These are phyloP conservation scores for Cercophora samala DNA, from an alignment of 495 filamentous ascomycete species.

Conservation along the genomic window DNA sequence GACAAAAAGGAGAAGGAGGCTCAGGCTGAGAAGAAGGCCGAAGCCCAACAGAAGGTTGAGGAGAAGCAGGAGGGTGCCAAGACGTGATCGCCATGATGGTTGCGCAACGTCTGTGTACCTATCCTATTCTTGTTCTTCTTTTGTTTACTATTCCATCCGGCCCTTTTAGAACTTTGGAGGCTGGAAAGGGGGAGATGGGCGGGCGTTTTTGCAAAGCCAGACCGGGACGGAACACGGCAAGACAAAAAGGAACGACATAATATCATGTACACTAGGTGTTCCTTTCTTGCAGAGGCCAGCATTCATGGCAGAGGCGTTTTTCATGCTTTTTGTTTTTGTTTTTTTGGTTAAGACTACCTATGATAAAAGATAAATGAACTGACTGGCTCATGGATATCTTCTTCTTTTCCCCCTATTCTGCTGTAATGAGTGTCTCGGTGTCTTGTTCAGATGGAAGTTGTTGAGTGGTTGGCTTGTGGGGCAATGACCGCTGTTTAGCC, in stretches of 20 bases:
- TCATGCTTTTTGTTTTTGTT: background rate
- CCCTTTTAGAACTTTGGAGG: background rate
- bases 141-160: slow-evolving; percentile 4
- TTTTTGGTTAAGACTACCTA: slow-evolving; percentile 2
- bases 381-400: slow-evolving; percentile 15
- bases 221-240: slow-evolving; percentile 19
- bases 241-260: slow-evolving; percentile 18
- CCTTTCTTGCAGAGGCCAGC: slow-evolving; percentile 6
- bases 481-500: slow-evolving; percentile 9
- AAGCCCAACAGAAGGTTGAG: slow-evolving; percentile 9
- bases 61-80: slow-evolving; percentile 14
- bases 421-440: background rate
- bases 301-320: slow-evolving; percentile 29
- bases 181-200: slow-evolving; percentile 2
- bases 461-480: slow-evolving; percentile 6
- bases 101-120: background rate
- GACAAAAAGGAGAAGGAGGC: slow-evolving; percentile 39
- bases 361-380: slow-evolving; percentile 13
- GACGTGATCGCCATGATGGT: slow-evolving; percentile 10
- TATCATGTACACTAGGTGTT: slow-evolving; percentile 11
- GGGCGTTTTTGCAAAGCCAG: slow-evolving; percentile 11
- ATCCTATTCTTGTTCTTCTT: slow-evolving; percentile 3
- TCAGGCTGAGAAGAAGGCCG: slow-evolving; percentile 16
- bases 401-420: background rate
- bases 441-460: slow-evolving; percentile 4